Evolutionary conservation across 2,329 filamentous ascomycete genomes (phyloP), one percentile per base, ranked within the genome.

Genomic region (Saccharata proteae): DNA sequence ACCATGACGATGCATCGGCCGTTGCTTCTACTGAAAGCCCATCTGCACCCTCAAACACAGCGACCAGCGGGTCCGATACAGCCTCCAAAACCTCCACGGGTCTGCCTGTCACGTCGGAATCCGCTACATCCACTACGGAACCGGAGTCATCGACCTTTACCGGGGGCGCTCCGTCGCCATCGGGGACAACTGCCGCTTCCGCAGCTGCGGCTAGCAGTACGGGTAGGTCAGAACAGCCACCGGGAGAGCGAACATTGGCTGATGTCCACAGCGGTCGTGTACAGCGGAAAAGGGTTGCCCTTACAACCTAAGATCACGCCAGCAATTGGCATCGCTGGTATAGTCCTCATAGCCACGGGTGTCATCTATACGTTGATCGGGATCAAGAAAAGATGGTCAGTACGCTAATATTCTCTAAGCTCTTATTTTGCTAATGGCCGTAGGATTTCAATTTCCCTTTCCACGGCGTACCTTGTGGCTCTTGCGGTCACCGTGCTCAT

Each of bases 401-500:
- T 40, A 32, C 21, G 12, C 6, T 7, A 6, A n/a, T 22, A 9
- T 22, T n/a, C 9, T 22, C 9, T 22, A 9, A 22, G 20, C 9
- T 22, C 9, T 22, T 22, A 22, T 22, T 9, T n/a, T 22, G n/a
- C n/a, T 12, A 16, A 43, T 52, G 31, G 49, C 32, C 2, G 18
- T 5, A 24, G 61, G 47, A 46, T 88, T 9, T 79, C 90, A 49
- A 76, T 80, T 11, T n/a, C 19, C 7, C 69, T 93, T 35, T 90
- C 85, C 10, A 73, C 78, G 1, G 80, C 74, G 4, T 86, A 80
- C 44, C 62, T 90, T 16, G 67, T 72, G 14, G 71, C 76, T 26
- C 59, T 94, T 20, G 75, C 80, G 11, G 76, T 90, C 9, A 74
- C 80, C 0, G 79, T 93, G 3, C 63, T 96, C 14, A 83, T 94